Conservation (phyloP, 495 filamentous ascomycete genomes). For the Talaromyces thailandensis region DNA sequence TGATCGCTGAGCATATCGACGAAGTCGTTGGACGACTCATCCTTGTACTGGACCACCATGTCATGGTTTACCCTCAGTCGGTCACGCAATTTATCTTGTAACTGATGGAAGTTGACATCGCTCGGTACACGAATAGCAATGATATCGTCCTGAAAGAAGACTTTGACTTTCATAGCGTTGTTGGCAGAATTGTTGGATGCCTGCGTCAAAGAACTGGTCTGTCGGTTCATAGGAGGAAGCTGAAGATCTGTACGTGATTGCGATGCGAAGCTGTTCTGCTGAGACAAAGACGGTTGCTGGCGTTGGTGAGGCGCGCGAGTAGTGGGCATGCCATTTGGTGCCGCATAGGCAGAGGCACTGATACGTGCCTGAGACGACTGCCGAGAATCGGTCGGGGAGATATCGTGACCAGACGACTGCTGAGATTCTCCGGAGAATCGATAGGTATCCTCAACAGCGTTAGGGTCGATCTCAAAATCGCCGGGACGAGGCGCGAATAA, state of each 20-base stretch:
- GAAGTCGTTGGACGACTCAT: conserved; percentile 69
- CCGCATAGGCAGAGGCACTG: conserved; percentile 45
- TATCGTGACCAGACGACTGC: conserved; percentile 50
- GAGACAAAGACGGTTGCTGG: conserved; percentile 36
- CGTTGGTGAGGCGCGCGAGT: conserved; percentile 53
- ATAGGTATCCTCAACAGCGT: conserved; percentile 54
- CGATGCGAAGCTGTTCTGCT: conserved; percentile 30
- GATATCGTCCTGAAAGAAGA: conserved; percentile 82
- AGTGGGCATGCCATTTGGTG: conserved; percentile 47
- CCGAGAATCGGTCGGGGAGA: conserved; percentile 50
- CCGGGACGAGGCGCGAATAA: conserved; percentile 85
- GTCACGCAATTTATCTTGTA: conserved; percentile 74
- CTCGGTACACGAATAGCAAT: conserved; percentile 83
- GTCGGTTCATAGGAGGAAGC: conserved; percentile 49
- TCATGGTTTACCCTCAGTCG: conserved; percentile 67
- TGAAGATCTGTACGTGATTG: conserved; percentile 30
- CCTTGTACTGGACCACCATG: conserved; percentile 73
- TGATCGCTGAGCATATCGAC: conserved; percentile 66
- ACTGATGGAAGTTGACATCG: conserved; percentile 66
- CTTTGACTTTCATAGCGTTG: conserved; percentile 78
- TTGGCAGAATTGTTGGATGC: conserved; percentile 45
- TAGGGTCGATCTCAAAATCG: conserved; percentile 84
- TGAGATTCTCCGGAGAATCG: conserved; percentile 64
- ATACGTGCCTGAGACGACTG: conserved; percentile 70
- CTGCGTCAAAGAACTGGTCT: conserved; percentile 66